Percentiles rank a stretch among this genome's conserved stretches.
These are phyloP conservation scores for Filobasidium floriforme DNA, from an alignment of 768 basidiomycete genomes.

Conservation along the genomic window DNA sequence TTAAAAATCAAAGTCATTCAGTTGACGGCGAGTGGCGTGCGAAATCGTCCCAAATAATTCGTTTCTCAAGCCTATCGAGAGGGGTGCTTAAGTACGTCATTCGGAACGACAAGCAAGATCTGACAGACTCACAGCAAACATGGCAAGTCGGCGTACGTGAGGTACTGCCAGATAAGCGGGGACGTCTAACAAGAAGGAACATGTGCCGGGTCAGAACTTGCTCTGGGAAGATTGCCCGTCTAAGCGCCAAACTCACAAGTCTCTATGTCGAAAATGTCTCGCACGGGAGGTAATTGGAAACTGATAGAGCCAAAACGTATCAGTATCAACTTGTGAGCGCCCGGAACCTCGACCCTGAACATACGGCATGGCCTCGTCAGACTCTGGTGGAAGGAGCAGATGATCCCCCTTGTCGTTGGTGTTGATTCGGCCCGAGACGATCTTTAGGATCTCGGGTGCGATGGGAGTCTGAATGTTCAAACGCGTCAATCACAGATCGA, in stretches of 20 bases:
- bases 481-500: constrained; percentile 10
- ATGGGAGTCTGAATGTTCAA: constrained; percentile 71
- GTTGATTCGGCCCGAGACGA: constrained; percentile 90
- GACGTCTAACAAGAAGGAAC: constrained; percentile 50
- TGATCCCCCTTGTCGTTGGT: constrained; percentile 97
- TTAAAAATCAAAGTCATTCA: not conserved
- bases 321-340: not conserved
- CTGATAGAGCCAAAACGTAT: constrained; percentile 1
- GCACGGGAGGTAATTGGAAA: constrained; percentile 70
- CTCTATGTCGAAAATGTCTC: constrained; percentile 91
- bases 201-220: too few relatives aligned
- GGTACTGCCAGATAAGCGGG: constrained; percentile 85
- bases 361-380: constrained; percentile 92
- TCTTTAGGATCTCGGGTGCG: constrained; percentile 90
- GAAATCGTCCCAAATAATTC: not conserved
- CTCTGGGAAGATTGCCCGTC: too few relatives aligned
- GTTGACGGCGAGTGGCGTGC: not conserved
- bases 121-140: constrained; percentile 10
- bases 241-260: constrained; percentile 52
- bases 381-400: constrained; percentile 87
- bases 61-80: not conserved
- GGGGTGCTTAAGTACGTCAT: not conserved
- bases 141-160: constrained; percentile 61
- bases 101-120: not conserved
- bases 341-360: constrained; percentile 36